Evolutionary conservation across 306 rosid species (phyloP), one percentile per base, ranked within the genome.

Genomic region (Dalbergia cultrata): DNA sequence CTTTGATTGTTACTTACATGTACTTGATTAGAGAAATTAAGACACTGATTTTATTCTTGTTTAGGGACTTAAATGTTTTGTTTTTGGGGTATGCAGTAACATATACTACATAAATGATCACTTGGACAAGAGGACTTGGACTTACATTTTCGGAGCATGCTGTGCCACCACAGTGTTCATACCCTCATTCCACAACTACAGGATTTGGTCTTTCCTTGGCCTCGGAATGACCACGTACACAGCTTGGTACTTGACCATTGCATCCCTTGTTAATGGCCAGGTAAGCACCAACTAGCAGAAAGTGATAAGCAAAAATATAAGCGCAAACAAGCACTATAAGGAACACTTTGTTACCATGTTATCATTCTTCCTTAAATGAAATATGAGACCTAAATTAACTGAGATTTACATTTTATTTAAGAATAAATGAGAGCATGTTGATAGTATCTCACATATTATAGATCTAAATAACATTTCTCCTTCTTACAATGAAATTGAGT

Each of bases 191-290:
- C 98, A 94, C 81, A 95, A 95, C 89, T 95, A 95, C 83, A 86
- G 98, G 71, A 90, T 95, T 31, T 92, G 97, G 98, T 95, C 98
- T 34, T 92, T 95, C 69, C 95, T 95, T 81, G 98, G 98, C 18
- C 97, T 95, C 60, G 98, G 97, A 4, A 95, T 95, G 98, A 95
- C 98, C 68, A 91, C 98, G 0, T 95, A 92, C 87, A 89, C 97
- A 66, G 98, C 98, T 74, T 95, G 98, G 98, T 95, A 95, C 64
- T 4, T 95, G 89, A 90, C 98, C 84, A 88, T 95, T 84, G 98
- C 92, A 6, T 80, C 98, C 43, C 22, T 93, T 26, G 72, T 85
- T 70, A 89, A 95, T 52, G 97, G 98, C 86, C 97, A 95, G 93
- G 98, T 95, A 70, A 41, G 61, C 18, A 14, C 14, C 8, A 8